These are phyloP conservation scores for Colletotrichum liaoningense DNA, from an alignment of 2,329 filamentous ascomycete genomes.

Conservation along the genomic window DNA sequence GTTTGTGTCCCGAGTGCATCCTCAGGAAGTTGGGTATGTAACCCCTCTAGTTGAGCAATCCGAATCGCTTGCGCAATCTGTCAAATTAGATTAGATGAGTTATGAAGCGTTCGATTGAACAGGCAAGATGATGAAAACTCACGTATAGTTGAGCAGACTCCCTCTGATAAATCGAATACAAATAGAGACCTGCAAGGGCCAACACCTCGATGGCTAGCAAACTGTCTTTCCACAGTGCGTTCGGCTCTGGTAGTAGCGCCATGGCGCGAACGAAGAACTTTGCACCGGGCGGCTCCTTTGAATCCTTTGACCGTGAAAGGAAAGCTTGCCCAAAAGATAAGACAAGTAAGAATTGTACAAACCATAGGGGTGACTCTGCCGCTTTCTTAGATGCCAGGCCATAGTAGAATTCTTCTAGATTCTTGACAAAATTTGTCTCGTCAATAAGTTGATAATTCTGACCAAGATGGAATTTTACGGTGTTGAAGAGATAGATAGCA, in stretches of 20 bases:
- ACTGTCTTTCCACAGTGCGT: conserved; percentile 49
- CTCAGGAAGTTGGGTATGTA: conserved; percentile 53
- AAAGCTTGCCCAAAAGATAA: no score
- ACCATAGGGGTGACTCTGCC: no score
- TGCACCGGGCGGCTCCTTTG: neutral
- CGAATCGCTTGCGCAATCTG: conserved; percentile 53
- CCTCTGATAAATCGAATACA: conserved; percentile 51
- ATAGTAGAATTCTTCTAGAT: conserved; percentile 39
- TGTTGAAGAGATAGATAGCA: conserved; percentile 40
- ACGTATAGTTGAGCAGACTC: conserved; percentile 43
- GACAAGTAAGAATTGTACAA: no score
- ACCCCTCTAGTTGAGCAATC: conserved; percentile 53
- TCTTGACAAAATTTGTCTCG: conserved; percentile 43
- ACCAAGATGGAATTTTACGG: conserved; percentile 52
- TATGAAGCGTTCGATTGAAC: neutral
- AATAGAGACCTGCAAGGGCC: conserved; percentile 49
- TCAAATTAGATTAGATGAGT: neutral
- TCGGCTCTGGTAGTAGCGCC: conserved; percentile 49
- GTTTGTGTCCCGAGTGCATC: conserved; percentile 46
- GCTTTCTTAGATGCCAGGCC: no score
- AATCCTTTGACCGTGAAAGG: no score
- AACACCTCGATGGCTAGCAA: conserved; percentile 50
- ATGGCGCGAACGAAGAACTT: conserved; percentile 48
- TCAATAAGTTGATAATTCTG: conserved; percentile 50
- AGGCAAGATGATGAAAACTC: conserved; percentile 21